phyloP scores from a whole-genome alignment of 176 grass and related monocot genomes.

The Cocos nucifera region DNA sequence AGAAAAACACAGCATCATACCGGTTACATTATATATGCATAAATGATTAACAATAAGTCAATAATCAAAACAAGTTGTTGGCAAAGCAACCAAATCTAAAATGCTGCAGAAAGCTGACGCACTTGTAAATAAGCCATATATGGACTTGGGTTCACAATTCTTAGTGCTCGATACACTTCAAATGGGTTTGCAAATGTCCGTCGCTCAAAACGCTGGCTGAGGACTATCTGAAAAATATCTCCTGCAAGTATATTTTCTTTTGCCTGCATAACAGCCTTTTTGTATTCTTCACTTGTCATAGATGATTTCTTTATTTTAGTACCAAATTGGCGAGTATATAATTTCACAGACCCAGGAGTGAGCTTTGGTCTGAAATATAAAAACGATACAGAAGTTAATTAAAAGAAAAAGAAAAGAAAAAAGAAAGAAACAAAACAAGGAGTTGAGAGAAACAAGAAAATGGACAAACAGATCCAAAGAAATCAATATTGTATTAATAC shows the following conservation, averaged over 20 bases:
- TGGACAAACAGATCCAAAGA: no score
- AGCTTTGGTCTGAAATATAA: constrained; percentile 52
- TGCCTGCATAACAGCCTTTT: constrained; percentile 51
- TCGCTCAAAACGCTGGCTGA: constrained; percentile 86
- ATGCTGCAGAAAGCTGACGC: neutral
- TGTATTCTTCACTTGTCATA: constrained; percentile 62
- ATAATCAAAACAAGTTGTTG: neutral
- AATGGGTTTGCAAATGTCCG: constrained; percentile 75
- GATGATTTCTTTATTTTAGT: constrained; percentile 56
- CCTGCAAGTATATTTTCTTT: constrained; percentile 78
- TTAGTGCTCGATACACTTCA: constrained; percentile 83
- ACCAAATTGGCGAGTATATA: constrained; percentile 51
- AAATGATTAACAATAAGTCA: neutral
- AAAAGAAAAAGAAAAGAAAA: neutral
- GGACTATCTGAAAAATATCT: constrained; percentile 90
- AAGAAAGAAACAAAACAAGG: neutral
- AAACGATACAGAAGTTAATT: neutral
- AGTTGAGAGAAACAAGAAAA: neutral
- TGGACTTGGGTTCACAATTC: constrained; percentile 85
- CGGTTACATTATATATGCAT: no score
- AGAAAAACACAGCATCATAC: constrained; percentile 32
- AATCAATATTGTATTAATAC: neutral
- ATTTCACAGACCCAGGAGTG: constrained; percentile 52
- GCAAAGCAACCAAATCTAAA: neutral
- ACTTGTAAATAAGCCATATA: constrained; percentile 95